Base-by-base conservation (phyloP, 202 grass and related monocot species). In the Sporobolus alterniflorus region DNA sequence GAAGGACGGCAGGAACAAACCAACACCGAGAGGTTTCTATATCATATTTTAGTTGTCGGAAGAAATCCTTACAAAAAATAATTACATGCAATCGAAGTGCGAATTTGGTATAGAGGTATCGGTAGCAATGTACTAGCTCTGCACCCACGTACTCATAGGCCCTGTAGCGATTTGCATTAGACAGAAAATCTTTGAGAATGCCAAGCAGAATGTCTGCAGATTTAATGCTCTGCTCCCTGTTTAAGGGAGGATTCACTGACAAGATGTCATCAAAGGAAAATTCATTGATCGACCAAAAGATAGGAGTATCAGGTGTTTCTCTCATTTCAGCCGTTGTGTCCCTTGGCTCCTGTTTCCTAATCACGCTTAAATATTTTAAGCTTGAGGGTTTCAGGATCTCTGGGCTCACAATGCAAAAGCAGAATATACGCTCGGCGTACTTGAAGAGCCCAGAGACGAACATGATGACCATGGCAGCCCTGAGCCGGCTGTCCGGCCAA, bases 401-500 rank as follows among this genome's bases (percentile, higher is more conserved):
- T n/a, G 55, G 74, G 17, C 25, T 63, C 0, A 56, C 36, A 4
- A 47, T 0, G 40, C 13, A 63, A 20, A 77, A 59, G 40, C 74
- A 77, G 3, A 2, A 1, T 0, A 18, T 48, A 33, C 74, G 74
- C 41, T 64, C 59, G 0, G 25, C 28, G 18, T 64, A 77, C 41
- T 64, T 77, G 59, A 64, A 6, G 11, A 10, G 15, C 28, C 74
- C 74, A 5, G 55, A 46, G 3, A 76, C 11, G 17, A 76, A 76
- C 39, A 76, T 47, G 56, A 76, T 17, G 2, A 77, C 40, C 74
- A 77, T 77, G 74, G 74, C 74, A 76, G 73, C 73, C 16, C 0
- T 29, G 9, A 62, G 39, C 4, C 36, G 9, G 2, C 22, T 0
- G 0, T 76, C 55, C 4, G 36, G 54, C 73, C 73, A 76, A 30